Evolutionary conservation across 2,329 filamentous ascomycete species (phyloP), one percentile per base, ranked within the genome.

Genomic region (Diaporthe eres): DNA sequence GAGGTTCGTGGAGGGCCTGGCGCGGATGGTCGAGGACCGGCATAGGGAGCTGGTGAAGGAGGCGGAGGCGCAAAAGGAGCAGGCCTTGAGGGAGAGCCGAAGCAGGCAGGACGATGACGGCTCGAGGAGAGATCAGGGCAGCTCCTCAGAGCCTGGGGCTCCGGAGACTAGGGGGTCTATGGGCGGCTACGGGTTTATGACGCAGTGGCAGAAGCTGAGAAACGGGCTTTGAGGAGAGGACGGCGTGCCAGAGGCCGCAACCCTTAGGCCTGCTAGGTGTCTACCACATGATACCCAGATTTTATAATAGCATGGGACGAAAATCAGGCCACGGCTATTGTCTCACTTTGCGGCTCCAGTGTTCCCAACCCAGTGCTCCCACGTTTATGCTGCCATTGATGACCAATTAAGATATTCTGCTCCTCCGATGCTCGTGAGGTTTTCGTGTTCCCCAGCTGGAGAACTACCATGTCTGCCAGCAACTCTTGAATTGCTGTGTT

Each of bases 1-100:
- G 13, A 94, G 91, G 80, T 95, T 98, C 82, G 92, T 99, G 25
- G 96, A 98, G 78, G 89, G 90, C 71, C 83, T 99, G 80, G 92
- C 92, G 47, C 95, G 92, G 86, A 89, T 95, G 84, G 94, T 98
- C 1, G 95, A 98, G 81, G 96, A 98, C 78, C 87, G 87, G 75
- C 90, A 90, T 78, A 85, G 85, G 78, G 89, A 90, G 75, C 80
- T 92, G 74, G 80, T 90, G 79, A 85, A 84, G 78, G 90, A 91
- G 79, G 83, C 87, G 78, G 89, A 80, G 81, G 78, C 61, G 79
- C 78, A 67, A 85, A 80, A 72, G 84, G 84, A 77, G 84, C 71
- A 37, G 49, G 71, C 34, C 15, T 13, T 65, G 47, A 85, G 72
- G 79, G 81, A 57, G 82, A 79, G 79, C 78, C 76, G 61, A 84